A percentile compares a stretch with the other conserved stretches of the same genome.
These are phyloP conservation scores for Cyberlindnera maritima DNA, from an alignment of 805 yeast species.

Conservation along the genomic window DNA sequence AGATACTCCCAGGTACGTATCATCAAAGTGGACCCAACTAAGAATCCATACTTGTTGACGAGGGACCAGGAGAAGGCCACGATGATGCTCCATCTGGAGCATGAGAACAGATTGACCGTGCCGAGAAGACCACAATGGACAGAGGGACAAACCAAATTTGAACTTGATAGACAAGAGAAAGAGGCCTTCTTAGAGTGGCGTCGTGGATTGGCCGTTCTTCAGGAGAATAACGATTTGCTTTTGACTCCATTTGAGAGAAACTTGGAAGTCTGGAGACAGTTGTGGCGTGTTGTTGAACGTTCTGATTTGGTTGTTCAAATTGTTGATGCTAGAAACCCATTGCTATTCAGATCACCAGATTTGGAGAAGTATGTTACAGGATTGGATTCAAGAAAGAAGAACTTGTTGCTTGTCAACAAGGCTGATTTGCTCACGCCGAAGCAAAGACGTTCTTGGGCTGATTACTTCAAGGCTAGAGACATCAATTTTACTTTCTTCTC, in stretches of 20 bases:
- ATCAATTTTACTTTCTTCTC: conserved; percentile 90
- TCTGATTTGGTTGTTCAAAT: conserved; percentile 93
- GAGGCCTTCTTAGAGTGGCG: conserved; percentile 94
- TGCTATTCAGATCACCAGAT: conserved; percentile 85
- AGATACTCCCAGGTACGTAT: conserved; percentile 79
- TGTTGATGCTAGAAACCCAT: conserved; percentile 95
- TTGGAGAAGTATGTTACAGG: conserved; percentile 81
- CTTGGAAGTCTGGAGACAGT: conserved; percentile 95
- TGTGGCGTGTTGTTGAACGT: conserved; percentile 97
- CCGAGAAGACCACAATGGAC: conserved; percentile 95
- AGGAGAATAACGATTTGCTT: conserved; percentile 79
- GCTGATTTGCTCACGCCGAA: conserved; percentile 79
- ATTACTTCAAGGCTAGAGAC: conserved; percentile 63
- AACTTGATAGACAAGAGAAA: conserved; percentile 83
- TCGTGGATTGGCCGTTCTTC: conserved; percentile 78
- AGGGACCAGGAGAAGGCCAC: conserved; percentile 63
- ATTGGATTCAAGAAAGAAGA: conserved; percentile 69
- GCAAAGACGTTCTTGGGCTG: conserved; percentile 87
- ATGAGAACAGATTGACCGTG: conserved; percentile 71
- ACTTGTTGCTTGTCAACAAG: conserved; percentile 84
- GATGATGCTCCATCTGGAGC: conserved; percentile 60
- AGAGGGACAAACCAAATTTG: conserved; percentile 62
- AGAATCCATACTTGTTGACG: conserved; percentile 59
- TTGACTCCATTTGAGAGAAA: conserved; percentile 97
- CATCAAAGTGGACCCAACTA: conserved; percentile 61